Evolutionary conservation across 129 eudicot species (phyloP).

Genomic region (Heracleum sosnowskyi): DNA sequence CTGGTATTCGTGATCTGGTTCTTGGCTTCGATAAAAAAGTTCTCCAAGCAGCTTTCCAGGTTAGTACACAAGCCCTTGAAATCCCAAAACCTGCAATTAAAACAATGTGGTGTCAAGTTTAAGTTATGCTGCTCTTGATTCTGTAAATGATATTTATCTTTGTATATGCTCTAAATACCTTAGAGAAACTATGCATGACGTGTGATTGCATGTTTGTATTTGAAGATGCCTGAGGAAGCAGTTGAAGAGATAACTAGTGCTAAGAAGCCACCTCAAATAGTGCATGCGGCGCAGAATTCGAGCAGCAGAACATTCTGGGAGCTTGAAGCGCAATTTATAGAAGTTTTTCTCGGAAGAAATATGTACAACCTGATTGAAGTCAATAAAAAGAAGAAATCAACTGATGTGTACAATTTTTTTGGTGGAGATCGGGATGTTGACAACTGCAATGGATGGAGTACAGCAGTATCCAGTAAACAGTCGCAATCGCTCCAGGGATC

Average conservation of each 20-base stretch:
- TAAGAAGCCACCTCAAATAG: constrained; percentile 40
- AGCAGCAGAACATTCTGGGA: constrained; percentile 30
- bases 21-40: constrained; percentile 61
- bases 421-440: constrained; percentile 40
- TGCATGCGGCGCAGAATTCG: constrained; percentile 28
- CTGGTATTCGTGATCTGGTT: constrained; percentile 49
- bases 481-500: constrained; percentile 35
- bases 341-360: constrained; percentile 25
- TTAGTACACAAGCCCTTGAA: not conserved
- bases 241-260: constrained; percentile 48
- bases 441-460: constrained; percentile 66
- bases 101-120: not conserved
- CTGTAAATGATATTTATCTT: not conserved
- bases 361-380: constrained; percentile 9
- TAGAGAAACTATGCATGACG: not conserved
- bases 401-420: constrained; percentile 31
- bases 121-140: not conserved
- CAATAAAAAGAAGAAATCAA: constrained; percentile 31
- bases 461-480: constrained; percentile 36
- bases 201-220: not conserved
- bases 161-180: not conserved
- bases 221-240: constrained; percentile 52
- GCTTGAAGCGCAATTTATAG: constrained; percentile 24
- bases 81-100: not conserved
- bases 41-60: constrained; percentile 65